Percentiles rank a stretch among this genome's conserved stretches.
These are phyloP conservation scores for Aspergillus chevalieri DNA, from an alignment of 2,329 filamentous ascomycete genomes.

Conservation along the genomic window DNA sequence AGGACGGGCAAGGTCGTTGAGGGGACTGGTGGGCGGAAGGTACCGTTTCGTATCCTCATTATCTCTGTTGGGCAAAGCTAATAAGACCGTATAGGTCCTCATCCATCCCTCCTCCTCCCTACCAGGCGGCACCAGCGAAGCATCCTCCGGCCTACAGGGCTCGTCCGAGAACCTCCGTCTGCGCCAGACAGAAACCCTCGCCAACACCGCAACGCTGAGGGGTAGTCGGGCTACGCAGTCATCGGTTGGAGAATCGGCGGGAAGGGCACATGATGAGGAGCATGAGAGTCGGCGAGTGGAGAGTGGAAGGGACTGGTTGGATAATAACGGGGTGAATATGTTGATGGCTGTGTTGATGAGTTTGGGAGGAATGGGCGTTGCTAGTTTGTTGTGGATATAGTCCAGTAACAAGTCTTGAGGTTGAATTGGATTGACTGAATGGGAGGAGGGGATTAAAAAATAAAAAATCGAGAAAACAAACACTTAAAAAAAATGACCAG, in stretches of 20 bases:
- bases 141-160: neutral
- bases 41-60: slow-evolving; percentile 16
- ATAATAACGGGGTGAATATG: slow-evolving; percentile 95
- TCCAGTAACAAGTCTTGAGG: neutral
- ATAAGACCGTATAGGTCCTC: slow-evolving; percentile 25
- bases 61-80: neutral
- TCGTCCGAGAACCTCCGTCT: slow-evolving; percentile 16
- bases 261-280: slow-evolving; percentile 18
- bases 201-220: slow-evolving; percentile 23
- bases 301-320: slow-evolving; percentile 66
- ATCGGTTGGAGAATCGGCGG: slow-evolving; percentile 10
- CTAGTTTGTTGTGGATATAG: slow-evolving; percentile 27
- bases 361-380: slow-evolving; percentile 63
- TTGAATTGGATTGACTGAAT: neutral
- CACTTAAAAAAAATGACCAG: slow-evolving; percentile 3
- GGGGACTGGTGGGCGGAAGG: slow-evolving; percentile 65
- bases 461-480: neutral
- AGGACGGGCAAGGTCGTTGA: slow-evolving; percentile 83
- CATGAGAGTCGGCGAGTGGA: slow-evolving; percentile 59
- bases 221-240: slow-evolving; percentile 13
- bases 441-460: neutral
- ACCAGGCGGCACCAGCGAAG: slow-evolving; percentile 11
- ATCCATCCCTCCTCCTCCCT: slow-evolving; percentile 29
- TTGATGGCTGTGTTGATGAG: slow-evolving; percentile 83
- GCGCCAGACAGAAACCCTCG: slow-evolving; percentile 22